Evolutionary conservation across 139 green algal species (phyloP), one percentile per base, ranked within the genome.

Genomic region (Asterochloris erici): DNA sequence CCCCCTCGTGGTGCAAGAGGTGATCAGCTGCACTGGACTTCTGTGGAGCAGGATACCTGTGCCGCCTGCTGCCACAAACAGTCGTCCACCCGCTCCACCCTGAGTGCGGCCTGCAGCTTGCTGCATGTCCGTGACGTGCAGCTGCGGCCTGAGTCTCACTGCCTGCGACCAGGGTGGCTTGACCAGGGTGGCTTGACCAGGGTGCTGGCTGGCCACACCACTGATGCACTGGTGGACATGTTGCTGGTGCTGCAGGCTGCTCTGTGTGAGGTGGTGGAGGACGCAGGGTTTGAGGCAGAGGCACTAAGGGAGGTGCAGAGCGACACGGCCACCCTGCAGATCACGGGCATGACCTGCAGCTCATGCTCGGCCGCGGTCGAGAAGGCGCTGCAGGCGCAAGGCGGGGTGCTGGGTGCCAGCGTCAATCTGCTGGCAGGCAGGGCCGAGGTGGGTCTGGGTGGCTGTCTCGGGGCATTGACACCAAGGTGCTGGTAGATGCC

Each of bases 341-440:
- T 97, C 16, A 82, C 82, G 16, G 95, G 95, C 82, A 97, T 98
- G 94, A 95, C 90, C 0, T 98, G 95, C 82, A 88, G 86, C 26
- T 85, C 89, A 28, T 98, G 95, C 90, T 88, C 87, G 10, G 70
- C 70, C 24, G 85, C 86, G 14, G 90, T 98, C 27, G 95, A 98
- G 84, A 28, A 47, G 0, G 90, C 87, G 21, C 85, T 97, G 74
- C 28, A 54, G 21, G 84, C 63, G 12, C 63, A 86, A 15, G 68
- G 70, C 0, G 91, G 84, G 23, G 79, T 86, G 15, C 0, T 71
- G 14, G 61, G 28, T 21, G 91, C 81, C 13, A 64, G 82, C 0
- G 90, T 96, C 26, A 91, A 89, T 73, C 63, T 96, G 27, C 68
- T 94, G 15, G 85, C 88, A 0, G 82, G 88, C 13, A 83, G 88